Conservation (phyloP, 805 yeast genomes). For the Yamadazyma phyllophila region DNA sequence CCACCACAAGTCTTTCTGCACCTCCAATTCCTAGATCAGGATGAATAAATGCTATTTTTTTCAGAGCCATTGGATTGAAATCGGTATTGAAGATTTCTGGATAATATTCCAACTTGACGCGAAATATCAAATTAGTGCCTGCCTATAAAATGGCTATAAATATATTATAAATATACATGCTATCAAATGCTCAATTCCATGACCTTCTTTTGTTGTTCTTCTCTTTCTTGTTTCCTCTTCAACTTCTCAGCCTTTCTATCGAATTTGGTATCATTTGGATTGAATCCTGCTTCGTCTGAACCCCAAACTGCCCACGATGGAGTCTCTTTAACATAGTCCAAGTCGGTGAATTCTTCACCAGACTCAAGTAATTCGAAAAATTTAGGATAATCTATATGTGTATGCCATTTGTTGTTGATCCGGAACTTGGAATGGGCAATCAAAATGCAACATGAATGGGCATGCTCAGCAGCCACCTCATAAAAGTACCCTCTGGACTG, state of each 20-base stretch:
- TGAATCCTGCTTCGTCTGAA: slow-evolving; percentile 80
- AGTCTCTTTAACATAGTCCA: slow-evolving; percentile 79
- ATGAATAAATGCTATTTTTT: slow-evolving; percentile 79
- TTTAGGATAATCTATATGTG: slow-evolving; percentile 80
- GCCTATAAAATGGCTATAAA: neutral
- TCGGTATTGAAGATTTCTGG: neutral
- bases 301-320: slow-evolving; percentile 94
- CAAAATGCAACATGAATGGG: slow-evolving; percentile 89
- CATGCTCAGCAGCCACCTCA: slow-evolving; percentile 91
- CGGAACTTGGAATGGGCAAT: slow-evolving; percentile 75
- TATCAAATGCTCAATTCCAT: slow-evolving; percentile 3
- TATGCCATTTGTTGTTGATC: slow-evolving; percentile 74
- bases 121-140: neutral
- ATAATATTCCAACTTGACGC: neutral
- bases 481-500: slow-evolving; percentile 66
- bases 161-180: slow-evolving; percentile 2
- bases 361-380: slow-evolving; percentile 68
- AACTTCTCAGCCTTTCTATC: slow-evolving; percentile 61
- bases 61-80: slow-evolving; percentile 1
- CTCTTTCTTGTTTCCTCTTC: slow-evolving; percentile 45
- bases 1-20: slow-evolving; percentile 95
- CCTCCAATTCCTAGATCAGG: slow-evolving; percentile 98
- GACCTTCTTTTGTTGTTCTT: slow-evolving; percentile 16
- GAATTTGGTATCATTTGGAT: slow-evolving; percentile 75
- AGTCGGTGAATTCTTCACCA: slow-evolving; percentile 67